Percentiles rank a stretch among this genome's conserved stretches.
These are phyloP conservation scores for Gastrolobium villosum DNA, from an alignment of 306 rosid genomes.

Conservation along the genomic window DNA sequence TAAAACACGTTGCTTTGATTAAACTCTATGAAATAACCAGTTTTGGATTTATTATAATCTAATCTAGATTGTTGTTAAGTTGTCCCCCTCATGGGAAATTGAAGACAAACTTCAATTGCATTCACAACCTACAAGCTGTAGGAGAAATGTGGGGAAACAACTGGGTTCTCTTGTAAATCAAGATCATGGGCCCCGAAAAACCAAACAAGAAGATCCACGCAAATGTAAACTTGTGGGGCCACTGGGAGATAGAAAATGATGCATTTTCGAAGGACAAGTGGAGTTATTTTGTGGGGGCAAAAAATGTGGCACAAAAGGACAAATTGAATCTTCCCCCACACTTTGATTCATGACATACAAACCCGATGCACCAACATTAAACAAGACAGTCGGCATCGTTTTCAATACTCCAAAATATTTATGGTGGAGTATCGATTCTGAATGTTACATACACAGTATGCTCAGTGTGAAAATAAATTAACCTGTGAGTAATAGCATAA, in stretches of 20 bases:
- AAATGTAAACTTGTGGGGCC: neutral
- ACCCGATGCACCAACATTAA: conserved; percentile 43
- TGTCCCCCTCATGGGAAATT: neutral
- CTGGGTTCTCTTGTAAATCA: neutral
- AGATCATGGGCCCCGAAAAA: conserved; percentile 17
- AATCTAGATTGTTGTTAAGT: neutral
- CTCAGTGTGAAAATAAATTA: too few species aligned
- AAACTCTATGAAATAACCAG: neutral
- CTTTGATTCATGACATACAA: neutral
- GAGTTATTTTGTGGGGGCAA: conserved; percentile 28
- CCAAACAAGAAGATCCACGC: neutral
- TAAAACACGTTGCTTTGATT: neutral
- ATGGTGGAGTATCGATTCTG: too few species aligned
- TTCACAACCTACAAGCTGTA: neutral
- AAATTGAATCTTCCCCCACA: conserved; percentile 34
- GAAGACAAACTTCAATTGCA: too few species aligned
- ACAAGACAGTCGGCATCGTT: too few species aligned
- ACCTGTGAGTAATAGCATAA: too few species aligned
- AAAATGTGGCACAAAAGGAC: conserved; percentile 49
- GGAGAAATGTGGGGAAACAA: neutral
- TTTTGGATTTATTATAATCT: neutral
- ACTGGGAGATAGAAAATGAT: neutral
- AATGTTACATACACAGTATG: too few species aligned
- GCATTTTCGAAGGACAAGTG: neutral
- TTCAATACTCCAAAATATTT: too few species aligned